Conservation (phyloP, 2,329 filamentous ascomycete genomes). For the Lasiodiplodia hormozganensis region DNA sequence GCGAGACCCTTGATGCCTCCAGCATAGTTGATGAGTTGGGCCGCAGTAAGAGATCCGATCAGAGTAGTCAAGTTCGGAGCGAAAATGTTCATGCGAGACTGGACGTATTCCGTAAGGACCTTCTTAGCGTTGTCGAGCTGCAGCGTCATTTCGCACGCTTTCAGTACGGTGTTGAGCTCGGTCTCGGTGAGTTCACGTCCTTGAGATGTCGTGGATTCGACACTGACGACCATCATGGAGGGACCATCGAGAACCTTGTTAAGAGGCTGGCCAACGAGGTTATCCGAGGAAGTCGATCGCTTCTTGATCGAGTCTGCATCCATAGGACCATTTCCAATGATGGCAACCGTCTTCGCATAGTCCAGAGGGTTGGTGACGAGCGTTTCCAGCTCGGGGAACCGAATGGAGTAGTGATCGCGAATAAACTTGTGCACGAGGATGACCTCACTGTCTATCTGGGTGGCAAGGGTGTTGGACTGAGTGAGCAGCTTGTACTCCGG, state of each 20-base stretch:
- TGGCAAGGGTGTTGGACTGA: constrained; percentile 87
- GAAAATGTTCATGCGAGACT: constrained; percentile 95
- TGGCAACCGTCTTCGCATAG: constrained; percentile 93
- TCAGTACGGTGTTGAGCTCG: constrained; percentile 75
- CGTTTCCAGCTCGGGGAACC: constrained; percentile 91
- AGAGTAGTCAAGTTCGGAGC: constrained; percentile 91
- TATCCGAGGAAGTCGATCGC: constrained; percentile 77
- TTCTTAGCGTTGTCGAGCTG: constrained; percentile 85
- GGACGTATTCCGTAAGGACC: constrained; percentile 89
- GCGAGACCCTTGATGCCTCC: constrained; percentile 88
- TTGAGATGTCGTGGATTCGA: constrained; percentile 90
- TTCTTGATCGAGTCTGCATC: constrained; percentile 75
- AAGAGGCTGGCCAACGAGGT: constrained; percentile 76
- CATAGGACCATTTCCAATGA: constrained; percentile 90
- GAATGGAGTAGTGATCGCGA: constrained; percentile 90
- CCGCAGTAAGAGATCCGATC: constrained; percentile 90
- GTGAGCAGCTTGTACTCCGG: constrained; percentile 89
- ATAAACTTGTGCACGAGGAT: constrained; percentile 95
- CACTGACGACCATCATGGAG: constrained; percentile 91
- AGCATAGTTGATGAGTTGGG: constrained; percentile 93
- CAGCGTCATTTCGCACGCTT: constrained; percentile 88
- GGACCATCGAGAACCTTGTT: constrained; percentile 85
- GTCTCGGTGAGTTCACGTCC: constrained; percentile 77
- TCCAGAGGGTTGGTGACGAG: constrained; percentile 91
- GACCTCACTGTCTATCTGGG: constrained; percentile 91